phyloP scores from a whole-genome alignment of 2,329 filamentous ascomycete species.

The Anisogramma anomala region DNA sequence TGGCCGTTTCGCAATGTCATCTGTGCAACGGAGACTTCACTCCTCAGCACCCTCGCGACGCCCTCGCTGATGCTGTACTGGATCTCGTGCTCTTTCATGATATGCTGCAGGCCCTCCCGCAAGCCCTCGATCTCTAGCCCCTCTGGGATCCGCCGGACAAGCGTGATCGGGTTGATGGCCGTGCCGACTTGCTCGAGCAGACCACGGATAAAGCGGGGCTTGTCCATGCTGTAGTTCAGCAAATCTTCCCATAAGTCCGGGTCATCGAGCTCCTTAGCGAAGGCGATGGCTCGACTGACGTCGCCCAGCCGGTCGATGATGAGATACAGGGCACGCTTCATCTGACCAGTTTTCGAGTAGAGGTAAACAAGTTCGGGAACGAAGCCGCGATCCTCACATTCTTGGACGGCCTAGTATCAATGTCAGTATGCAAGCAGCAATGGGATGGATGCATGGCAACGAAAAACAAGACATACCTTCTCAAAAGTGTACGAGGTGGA shows the following conservation, averaged over 20 bases:
- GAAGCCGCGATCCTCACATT: conserved; percentile 72
- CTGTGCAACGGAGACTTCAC: conserved; percentile 80
- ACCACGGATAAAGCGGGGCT: conserved; percentile 85
- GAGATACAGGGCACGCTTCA: conserved; percentile 78
- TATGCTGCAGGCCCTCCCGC: conserved; percentile 73
- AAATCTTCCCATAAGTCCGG: conserved; percentile 91
- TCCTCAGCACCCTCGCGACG: conserved; percentile 72
- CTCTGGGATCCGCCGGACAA: conserved; percentile 83
- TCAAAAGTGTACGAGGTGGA: conserved; percentile 86
- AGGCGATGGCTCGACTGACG: conserved; percentile 83
- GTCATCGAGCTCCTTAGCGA: conserved; percentile 88
- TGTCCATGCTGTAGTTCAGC: conserved; percentile 93
- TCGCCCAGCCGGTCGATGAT: conserved; percentile 91
- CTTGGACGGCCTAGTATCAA: conserved; percentile 44
- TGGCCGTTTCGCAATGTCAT: conserved; percentile 68
- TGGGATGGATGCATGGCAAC: not conserved
- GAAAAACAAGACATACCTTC: conserved; percentile 32
- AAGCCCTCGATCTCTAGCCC: conserved; percentile 87
- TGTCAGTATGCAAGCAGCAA: conserved; percentile 14
- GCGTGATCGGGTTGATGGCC: conserved; percentile 79
- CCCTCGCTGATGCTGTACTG: conserved; percentile 87
- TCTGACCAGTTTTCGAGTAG: conserved; percentile 88
- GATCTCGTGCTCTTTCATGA: conserved; percentile 93
- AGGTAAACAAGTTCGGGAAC: conserved; percentile 92
- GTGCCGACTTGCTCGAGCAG: conserved; percentile 90